phyloP scores from a whole-genome alignment of 305 asterid genomes.

The Fraxinus angustifolia region DNA sequence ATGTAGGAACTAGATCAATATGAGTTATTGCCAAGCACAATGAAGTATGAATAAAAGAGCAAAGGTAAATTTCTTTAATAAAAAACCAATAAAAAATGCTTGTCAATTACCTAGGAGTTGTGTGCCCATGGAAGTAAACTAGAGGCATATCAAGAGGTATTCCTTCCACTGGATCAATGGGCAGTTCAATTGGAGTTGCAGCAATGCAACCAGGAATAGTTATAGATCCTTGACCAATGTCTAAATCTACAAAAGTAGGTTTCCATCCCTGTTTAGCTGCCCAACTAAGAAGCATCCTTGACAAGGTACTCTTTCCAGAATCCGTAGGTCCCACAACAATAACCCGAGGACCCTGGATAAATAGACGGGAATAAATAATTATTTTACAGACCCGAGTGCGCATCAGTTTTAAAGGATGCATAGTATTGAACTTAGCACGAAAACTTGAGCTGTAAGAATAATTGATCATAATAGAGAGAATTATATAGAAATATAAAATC shows the following conservation, averaged over 20 bases:
- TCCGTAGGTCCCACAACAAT: constrained; percentile 97
- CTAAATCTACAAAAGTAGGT: constrained; percentile 96
- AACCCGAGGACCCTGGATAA: constrained; percentile 88
- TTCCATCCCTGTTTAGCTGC: constrained; percentile 99
- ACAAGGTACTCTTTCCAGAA: constrained; percentile 93
- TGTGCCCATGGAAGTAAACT: constrained; percentile 90
- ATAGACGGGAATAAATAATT: constrained; percentile 19
- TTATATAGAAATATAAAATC: not conserved
- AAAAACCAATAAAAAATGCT: not conserved
- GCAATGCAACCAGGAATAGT: constrained; percentile 93
- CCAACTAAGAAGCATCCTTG: constrained; percentile 99
- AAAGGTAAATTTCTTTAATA: constrained; percentile 5
- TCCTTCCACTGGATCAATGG: constrained; percentile 96
- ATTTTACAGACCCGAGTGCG: not conserved
- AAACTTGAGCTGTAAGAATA: not conserved
- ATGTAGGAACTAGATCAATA: not conserved
- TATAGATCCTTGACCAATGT: constrained; percentile 95
- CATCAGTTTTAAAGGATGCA: not conserved
- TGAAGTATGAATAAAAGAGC: not conserved
- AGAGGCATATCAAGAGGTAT: constrained; percentile 97
- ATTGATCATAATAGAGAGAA: not conserved
- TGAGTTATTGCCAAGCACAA: not conserved
- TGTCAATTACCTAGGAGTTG: constrained; percentile 63
- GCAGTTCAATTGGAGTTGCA: constrained; percentile 90
- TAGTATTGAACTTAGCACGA: not conserved